These are phyloP conservation scores for Hydrangea macrophylla DNA, from an alignment of 148 eudicot species.

Conservation along the genomic window DNA sequence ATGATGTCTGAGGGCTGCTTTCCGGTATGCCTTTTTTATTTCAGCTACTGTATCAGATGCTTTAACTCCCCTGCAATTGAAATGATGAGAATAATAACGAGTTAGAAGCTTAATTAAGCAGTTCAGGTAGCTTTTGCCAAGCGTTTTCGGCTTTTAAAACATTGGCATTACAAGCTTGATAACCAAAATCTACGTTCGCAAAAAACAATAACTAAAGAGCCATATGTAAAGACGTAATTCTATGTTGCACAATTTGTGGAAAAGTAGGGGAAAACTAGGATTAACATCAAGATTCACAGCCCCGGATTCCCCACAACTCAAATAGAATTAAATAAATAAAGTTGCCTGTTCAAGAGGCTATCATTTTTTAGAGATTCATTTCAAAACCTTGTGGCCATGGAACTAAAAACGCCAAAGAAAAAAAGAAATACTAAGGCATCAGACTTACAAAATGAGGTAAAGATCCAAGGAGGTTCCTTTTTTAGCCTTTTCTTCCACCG, in stretches of 20 bases:
- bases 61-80: conserved; percentile 64
- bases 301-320: too few relatives aligned
- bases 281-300: not conserved
- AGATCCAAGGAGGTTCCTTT: conserved; percentile 60
- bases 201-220: too few relatives aligned
- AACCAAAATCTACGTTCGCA: too few relatives aligned
- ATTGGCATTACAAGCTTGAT: too few relatives aligned
- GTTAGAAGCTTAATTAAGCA: not conserved
- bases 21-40: conserved; percentile 89
- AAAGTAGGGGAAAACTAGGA: not conserved
- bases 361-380: not conserved
- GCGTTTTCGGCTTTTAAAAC: not conserved
- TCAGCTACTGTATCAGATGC: conserved; percentile 67
- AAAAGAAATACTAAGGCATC: conserved; percentile 1
- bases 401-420: conserved; percentile 13
- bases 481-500: conserved; percentile 63
- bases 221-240: too few relatives aligned
- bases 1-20: conserved; percentile 95
- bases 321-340: too few relatives aligned
- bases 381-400: not conserved
- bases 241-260: not conserved
- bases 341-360: too few relatives aligned
- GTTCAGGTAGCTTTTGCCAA: too few relatives aligned
- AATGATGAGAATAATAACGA: not conserved
- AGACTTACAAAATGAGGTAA: conserved; percentile 78